Evolutionary conservation across 2,329 filamentous ascomycete genomes (phyloP).

Genomic region (Nemania bipapillata): DNA sequence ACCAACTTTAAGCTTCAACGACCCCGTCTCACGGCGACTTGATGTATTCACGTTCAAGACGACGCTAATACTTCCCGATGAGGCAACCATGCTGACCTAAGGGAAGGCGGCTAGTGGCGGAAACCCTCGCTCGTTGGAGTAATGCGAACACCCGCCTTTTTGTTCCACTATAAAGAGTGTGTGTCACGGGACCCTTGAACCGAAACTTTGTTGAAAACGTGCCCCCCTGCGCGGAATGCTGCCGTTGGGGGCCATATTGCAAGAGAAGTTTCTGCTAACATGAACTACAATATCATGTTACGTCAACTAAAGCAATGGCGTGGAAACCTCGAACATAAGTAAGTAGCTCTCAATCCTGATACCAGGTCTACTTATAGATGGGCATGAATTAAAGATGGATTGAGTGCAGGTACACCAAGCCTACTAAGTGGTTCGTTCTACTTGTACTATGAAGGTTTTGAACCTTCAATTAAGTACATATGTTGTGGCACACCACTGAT

Average conservation of each 20-base stretch:
- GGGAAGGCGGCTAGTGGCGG: conserved; percentile 29
- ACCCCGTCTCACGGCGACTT: background rate
- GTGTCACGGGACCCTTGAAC: conserved; percentile 15
- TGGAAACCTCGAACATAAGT: background rate
- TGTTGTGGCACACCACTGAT: too few relatives aligned
- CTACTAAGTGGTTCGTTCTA: too few relatives aligned
- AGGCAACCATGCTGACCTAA: background rate
- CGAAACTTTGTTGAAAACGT: background rate
- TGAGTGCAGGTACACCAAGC: too few relatives aligned
- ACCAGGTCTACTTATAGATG: too few relatives aligned
- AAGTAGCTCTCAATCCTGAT: too few relatives aligned
- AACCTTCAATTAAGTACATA: too few relatives aligned
- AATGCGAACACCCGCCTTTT: background rate
- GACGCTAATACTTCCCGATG: conserved; percentile 11
- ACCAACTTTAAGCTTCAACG: conserved; percentile 7
- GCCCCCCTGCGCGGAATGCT: conserved; percentile 24
- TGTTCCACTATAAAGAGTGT: background rate
- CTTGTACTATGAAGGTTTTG: too few relatives aligned
- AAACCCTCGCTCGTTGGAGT: conserved; percentile 20
- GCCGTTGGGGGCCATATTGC: background rate
- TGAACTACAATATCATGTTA: conserved; percentile 8
- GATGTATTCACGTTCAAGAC: background rate
- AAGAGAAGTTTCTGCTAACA: conserved; percentile 3
- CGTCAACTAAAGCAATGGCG: conserved; percentile 16
- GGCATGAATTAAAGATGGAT: too few relatives aligned